phyloP scores from a whole-genome alignment of 2,329 filamentous ascomycete genomes.

The Diaporthe ampelina region DNA sequence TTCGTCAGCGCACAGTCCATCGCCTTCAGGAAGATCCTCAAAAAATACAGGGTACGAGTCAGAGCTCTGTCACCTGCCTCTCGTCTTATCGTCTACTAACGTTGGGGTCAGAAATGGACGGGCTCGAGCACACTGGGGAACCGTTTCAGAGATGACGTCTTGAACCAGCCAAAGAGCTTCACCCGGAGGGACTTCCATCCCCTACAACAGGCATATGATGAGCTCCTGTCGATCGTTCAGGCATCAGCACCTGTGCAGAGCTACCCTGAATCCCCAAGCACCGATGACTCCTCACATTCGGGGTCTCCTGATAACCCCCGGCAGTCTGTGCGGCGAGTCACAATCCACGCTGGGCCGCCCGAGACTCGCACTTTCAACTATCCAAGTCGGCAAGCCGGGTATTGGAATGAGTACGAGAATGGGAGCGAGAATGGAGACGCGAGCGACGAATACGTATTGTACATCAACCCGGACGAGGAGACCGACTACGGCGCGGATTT shows the following conservation, averaged over 20 bases:
- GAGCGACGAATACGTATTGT: slow-evolving; percentile 78
- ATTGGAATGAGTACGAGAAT: slow-evolving; percentile 92
- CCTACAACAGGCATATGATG: slow-evolving; percentile 56
- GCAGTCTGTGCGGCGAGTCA: slow-evolving; percentile 38
- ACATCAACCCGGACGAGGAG: slow-evolving; percentile 77
- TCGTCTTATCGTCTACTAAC: not conserved
- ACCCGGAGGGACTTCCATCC: slow-evolving; percentile 74
- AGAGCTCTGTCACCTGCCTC: not conserved
- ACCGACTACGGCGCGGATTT: slow-evolving; percentile 69
- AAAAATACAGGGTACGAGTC: slow-evolving; percentile 79
- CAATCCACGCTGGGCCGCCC: slow-evolving; percentile 43
- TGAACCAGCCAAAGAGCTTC: slow-evolving; percentile 78
- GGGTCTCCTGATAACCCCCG: slow-evolving; percentile 39
- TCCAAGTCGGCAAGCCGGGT: slow-evolving; percentile 56
- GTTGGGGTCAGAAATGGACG: slow-evolving; percentile 79
- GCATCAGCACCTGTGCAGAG: slow-evolving; percentile 58
- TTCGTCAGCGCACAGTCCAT: slow-evolving; percentile 81
- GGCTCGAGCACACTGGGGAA: slow-evolving; percentile 74
- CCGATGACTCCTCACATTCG: slow-evolving; percentile 46
- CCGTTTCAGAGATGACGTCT: slow-evolving; percentile 76
- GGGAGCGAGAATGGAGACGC: slow-evolving; percentile 76
- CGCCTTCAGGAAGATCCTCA: slow-evolving; percentile 86
- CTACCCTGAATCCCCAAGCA: slow-evolving; percentile 56
- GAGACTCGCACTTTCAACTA: slow-evolving; percentile 33
- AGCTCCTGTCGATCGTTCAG: slow-evolving; percentile 63